These are phyloP conservation scores for Piper longum DNA, from an alignment of 164 flowering plant species.

Conservation along the genomic window DNA sequence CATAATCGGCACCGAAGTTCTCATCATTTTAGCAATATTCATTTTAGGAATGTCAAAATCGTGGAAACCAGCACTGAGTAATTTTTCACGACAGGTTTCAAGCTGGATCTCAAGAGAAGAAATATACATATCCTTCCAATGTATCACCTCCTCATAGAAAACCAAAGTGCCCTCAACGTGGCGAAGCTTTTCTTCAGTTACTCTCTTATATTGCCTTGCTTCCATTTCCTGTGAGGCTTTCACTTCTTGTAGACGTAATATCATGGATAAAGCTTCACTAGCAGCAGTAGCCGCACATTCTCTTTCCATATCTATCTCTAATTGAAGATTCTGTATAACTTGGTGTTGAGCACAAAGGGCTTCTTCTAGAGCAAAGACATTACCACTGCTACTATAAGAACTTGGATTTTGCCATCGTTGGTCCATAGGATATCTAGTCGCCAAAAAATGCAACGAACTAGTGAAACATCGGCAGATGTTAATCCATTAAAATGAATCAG, in stretches of 20 bases:
- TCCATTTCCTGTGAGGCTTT: conserved; percentile 75
- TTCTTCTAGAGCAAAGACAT: conserved; percentile 40
- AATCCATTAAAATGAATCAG: too few species aligned
- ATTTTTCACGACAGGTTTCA: conserved; percentile 51
- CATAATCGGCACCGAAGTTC: conserved; percentile 32
- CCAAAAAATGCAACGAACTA: too few species aligned
- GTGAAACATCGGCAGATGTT: too few species aligned
- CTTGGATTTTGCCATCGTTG: conserved; percentile 4
- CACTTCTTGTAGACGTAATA: conserved; percentile 72
- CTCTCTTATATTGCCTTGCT: conserved; percentile 72
- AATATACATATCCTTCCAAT: conserved; percentile 73
- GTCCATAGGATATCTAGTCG: conserved; percentile 12
- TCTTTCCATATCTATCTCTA: conserved; percentile 72
- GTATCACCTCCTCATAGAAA: conserved; percentile 43
- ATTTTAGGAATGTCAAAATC: conserved; percentile 29
- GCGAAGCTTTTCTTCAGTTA: conserved; percentile 69
- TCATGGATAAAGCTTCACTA: conserved; percentile 73
- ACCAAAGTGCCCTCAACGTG: conserved; percentile 51
- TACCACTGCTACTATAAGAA: conserved; percentile 15
- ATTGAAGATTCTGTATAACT: conserved; percentile 53
- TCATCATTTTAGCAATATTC: conserved; percentile 13
- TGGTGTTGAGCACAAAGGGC: conserved; percentile 50
- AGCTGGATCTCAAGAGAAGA: conserved; percentile 63
- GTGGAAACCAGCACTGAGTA: conserved; percentile 44
- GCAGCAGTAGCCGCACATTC: conserved; percentile 76